Base-by-base conservation (phyloP, 306 rosid species). In the Acacia acuminata region DNA sequence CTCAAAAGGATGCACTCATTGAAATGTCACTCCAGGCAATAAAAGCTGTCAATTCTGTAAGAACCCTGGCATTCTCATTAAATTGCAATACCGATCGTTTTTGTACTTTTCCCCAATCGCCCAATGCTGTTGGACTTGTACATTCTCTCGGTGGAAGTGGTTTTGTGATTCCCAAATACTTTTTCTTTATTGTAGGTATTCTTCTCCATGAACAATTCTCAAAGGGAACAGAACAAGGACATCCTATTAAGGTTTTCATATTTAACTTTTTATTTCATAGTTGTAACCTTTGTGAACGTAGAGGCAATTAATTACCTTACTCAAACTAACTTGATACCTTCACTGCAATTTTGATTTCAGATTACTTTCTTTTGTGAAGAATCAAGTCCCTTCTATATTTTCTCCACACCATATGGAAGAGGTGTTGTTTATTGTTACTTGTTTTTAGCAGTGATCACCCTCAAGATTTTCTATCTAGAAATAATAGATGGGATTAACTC, bases 31-130 rank as follows among this genome's bases (percentile, higher is more conserved):
- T 89, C 76, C 65, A 71, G 77, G 92, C 96, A 25, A 56, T 91
- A 72, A 83, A 82, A 81, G 84, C 83, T 36, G 84, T 92, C 65
- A 69, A 85, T 84, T 90, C 94, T 63, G 99, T 96, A 92, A 87
- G 98, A 82, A 51, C 38, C 48, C 65, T 15, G 1, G 40, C 53
- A 73, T 43, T 4, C 70, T 55, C 42, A 24, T 47, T 72, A 68
- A 68, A 58, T 63, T 73, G 44, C 64, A 40, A 72, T 8, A 71
- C 58, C 22, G 16, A 34, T 75, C 10, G 5, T 74, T 65, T 36
- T 36, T 60, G 72, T 48, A 25, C 38, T 50, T 25, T 36, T 24
- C 4, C 17, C 25, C 56, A 25, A 20, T 20, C 24, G 4, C 15
- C n/a, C 44, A 48, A 15, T 30, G 69, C 32, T 79, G 11, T 72